Percentiles rank a stretch among this genome's conserved stretches.
These are phyloP conservation scores for Entomortierella chlamydospora DNA, from an alignment of 192 early-diverging fungal species.

Conservation along the genomic window DNA sequence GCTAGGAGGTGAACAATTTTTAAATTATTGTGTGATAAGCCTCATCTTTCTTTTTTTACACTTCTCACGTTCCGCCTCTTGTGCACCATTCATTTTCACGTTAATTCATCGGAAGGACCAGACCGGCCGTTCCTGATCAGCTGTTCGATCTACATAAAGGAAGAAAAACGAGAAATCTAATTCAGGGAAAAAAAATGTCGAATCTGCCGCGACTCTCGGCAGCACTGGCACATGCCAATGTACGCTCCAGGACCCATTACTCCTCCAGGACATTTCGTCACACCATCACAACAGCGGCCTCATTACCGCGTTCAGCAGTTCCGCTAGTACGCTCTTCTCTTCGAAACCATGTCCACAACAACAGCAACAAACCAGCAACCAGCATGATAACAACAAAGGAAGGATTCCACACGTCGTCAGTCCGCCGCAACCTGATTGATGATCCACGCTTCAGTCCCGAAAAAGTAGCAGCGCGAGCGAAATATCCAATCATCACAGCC, in stretches of 20 bases:
- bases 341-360: neutral
- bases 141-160: no score
- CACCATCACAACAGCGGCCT: neutral
- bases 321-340: neutral
- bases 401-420: constrained; percentile 28
- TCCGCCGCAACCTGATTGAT: constrained; percentile 31
- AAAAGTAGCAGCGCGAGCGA: constrained; percentile 47
- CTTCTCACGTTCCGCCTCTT: no score
- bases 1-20: no score
- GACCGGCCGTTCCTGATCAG: no score
- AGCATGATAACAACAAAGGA: neutral
- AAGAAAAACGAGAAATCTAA: no score
- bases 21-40: no score
- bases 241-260: neutral
- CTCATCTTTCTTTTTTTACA: no score
- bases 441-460: constrained; percentile 42
- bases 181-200: constrained; percentile 52
- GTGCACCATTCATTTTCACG: no score
- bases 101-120: no score
- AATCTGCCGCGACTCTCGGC: constrained; percentile 27
- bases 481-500: constrained; percentile 66
- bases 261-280: constrained; percentile 24
- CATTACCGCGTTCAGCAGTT: neutral
- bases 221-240: constrained; percentile 2
- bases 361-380: neutral